Evolutionary conservation across 2,329 filamentous ascomycete genomes (phyloP).

Genomic region (Stagonosporopsis chrysanthemi): DNA sequence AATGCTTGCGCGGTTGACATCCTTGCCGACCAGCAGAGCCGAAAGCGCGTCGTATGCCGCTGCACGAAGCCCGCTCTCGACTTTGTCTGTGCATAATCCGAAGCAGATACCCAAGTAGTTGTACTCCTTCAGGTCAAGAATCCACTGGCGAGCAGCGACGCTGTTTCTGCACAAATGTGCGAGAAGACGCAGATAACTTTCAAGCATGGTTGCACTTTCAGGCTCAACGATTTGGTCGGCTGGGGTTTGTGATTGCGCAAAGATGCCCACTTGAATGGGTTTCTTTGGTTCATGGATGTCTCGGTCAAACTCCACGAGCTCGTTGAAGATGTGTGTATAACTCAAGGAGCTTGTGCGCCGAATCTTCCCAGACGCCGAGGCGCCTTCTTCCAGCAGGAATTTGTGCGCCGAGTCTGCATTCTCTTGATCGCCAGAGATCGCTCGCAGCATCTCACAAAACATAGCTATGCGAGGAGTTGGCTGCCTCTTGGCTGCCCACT

Average conservation of each 20-base stretch:
- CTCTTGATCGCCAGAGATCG: slow-evolving; percentile 81
- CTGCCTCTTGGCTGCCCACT: slow-evolving; percentile 94
- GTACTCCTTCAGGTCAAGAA: slow-evolving; percentile 72
- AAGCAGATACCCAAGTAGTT: slow-evolving; percentile 78
- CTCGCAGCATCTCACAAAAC: slow-evolving; percentile 95
- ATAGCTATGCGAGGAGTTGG: slow-evolving; percentile 95
- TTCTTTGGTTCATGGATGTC: slow-evolving; percentile 76
- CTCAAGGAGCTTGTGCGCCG: slow-evolving; percentile 84
- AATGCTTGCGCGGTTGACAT: slow-evolving; percentile 68
- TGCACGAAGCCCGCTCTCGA: slow-evolving; percentile 79
- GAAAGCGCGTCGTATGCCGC: slow-evolving; percentile 82
- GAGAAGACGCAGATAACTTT: slow-evolving; percentile 89
- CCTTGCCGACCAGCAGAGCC: slow-evolving; percentile 78
- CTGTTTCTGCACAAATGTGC: slow-evolving; percentile 82
- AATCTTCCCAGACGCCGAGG: slow-evolving; percentile 74
- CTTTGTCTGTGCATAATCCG: slow-evolving; percentile 77
- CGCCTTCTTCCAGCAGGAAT: slow-evolving; percentile 86
- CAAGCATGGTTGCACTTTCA: slow-evolving; percentile 95
- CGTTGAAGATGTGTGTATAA: slow-evolving; percentile 91
- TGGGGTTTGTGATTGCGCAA: slow-evolving; percentile 42
- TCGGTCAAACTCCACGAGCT: slow-evolving; percentile 82
- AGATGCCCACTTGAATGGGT: slow-evolving; percentile 68
- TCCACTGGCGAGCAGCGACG: slow-evolving; percentile 72
- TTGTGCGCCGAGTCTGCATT: slow-evolving; percentile 86
- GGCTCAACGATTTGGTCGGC: slow-evolving; percentile 76